Percentiles rank a stretch among this genome's conserved stretches.
These are phyloP conservation scores for Graphium sp. DNA, from an alignment of 2,329 filamentous ascomycete genomes.

Conservation along the genomic window DNA sequence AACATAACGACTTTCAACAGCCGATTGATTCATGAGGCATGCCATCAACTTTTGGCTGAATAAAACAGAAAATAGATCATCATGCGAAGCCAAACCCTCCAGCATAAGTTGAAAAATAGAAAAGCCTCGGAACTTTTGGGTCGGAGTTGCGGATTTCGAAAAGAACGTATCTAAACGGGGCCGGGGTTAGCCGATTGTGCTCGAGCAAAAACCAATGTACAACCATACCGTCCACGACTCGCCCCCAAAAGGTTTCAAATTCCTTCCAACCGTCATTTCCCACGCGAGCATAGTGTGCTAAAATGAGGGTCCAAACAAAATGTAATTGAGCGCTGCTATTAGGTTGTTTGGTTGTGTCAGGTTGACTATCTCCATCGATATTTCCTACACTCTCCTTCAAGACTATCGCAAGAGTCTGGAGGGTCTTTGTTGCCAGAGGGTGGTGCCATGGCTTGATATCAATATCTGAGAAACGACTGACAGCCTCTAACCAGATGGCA, in stretches of 20 bases:
- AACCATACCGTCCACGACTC: constrained; percentile 65
- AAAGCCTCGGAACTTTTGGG: constrained; percentile 85
- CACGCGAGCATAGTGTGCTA: constrained; percentile 32
- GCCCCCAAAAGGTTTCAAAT: constrained; percentile 70
- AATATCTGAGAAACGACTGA: constrained; percentile 44
- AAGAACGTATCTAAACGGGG: constrained; percentile 81
- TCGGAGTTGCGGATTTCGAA: constrained; percentile 61
- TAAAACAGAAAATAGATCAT: constrained; percentile 32
- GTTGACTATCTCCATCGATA: constrained; percentile 20
- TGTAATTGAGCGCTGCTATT: constrained; percentile 68
- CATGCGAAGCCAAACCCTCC: constrained; percentile 27
- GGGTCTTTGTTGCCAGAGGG: constrained; percentile 53
- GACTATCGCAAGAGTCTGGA: constrained; percentile 53
- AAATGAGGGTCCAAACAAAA: constrained; percentile 72
- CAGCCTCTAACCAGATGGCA: constrained; percentile 66
- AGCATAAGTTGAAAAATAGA: constrained; percentile 69
- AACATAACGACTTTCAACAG: constrained; percentile 60
- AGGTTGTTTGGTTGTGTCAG: constrained; percentile 39
- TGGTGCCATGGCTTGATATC: constrained; percentile 60
- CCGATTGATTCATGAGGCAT: constrained; percentile 68
- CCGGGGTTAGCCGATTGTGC: no score
- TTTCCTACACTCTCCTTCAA: constrained; percentile 51
- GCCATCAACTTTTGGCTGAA: constrained; percentile 74
- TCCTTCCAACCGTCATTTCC: constrained; percentile 19
- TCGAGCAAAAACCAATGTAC: background rate